Evolutionary conservation across 257 asterid species (phyloP).

Genomic region (Nicotiana paniculata): DNA sequence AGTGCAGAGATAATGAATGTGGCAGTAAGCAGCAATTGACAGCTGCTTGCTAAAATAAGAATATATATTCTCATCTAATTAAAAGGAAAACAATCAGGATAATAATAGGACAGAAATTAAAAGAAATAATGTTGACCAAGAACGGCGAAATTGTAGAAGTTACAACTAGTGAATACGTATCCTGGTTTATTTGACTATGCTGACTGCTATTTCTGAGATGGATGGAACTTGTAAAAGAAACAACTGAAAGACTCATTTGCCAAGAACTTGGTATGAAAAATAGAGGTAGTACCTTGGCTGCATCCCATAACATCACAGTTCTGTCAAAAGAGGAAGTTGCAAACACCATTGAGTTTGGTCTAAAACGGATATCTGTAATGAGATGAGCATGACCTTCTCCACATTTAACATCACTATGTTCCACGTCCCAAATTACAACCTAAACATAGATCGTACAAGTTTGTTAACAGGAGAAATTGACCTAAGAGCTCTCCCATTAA

Average conservation of each 20-base stretch:
- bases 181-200: neutral
- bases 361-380: conserved; percentile 41
- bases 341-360: conserved; percentile 30
- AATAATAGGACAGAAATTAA: neutral
- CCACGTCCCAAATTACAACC: conserved; percentile 33
- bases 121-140: neutral
- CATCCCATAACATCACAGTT: conserved; percentile 41
- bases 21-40: neutral
- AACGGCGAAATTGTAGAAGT: neutral
- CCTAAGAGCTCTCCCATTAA: neutral
- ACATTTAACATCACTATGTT: neutral
- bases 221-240: neutral
- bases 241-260: neutral
- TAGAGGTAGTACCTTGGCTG: conserved; percentile 24
- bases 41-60: neutral
- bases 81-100: neutral
- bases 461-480: conserved; percentile 3
- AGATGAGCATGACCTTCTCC: conserved; percentile 24
- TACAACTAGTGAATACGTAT: neutral
- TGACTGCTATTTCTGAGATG: neutral
- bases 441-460: conserved; percentile 1
- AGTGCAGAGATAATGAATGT: neutral
- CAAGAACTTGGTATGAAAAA: neutral
- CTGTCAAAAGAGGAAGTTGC: conserved; percentile 51
- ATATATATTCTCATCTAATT: neutral